Evolutionary conservation across 495 filamentous ascomycete species (phyloP).

Genomic region (Penicillium paxilli): DNA sequence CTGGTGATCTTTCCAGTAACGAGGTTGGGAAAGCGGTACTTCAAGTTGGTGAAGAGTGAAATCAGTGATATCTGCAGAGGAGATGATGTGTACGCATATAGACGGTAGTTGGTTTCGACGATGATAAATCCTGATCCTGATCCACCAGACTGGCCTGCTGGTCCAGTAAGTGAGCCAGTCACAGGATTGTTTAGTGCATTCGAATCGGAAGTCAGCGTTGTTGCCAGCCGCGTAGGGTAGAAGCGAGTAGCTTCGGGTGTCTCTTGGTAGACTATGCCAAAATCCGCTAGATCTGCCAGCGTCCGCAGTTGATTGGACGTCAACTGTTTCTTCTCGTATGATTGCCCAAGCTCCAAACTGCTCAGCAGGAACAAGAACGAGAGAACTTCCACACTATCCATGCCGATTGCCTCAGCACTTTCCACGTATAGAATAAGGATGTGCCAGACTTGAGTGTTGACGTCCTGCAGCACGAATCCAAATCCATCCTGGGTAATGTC

Average conservation of each 20-base stretch:
- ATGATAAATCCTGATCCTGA: conserved; percentile 79
- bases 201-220: conserved; percentile 87
- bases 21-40: conserved; percentile 87
- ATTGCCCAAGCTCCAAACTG: conserved; percentile 83
- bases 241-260: conserved; percentile 62
- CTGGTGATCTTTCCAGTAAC: conserved; percentile 87
- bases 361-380: conserved; percentile 97
- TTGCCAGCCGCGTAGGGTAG: conserved; percentile 92
- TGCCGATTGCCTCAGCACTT: conserved; percentile 70
- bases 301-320: conserved; percentile 81
- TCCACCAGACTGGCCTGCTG: conserved; percentile 37
- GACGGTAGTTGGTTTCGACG: conserved; percentile 96
- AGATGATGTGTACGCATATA: conserved; percentile 95
- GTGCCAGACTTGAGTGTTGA: conserved; percentile 96
- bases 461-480: conserved; percentile 89
- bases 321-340: conserved; percentile 79
- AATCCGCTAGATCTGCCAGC: conserved; percentile 80
- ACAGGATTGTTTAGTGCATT: conserved; percentile 50
- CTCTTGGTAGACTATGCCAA: conserved; percentile 84
- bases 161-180: conserved; percentile 35
- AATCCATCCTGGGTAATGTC: conserved; percentile 91
- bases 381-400: conserved; percentile 90
- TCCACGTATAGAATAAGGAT: conserved; percentile 91
- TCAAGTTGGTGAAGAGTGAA: conserved; percentile 82
- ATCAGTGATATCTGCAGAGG: conserved; percentile 92